Evolutionary conservation across 805 yeast genomes (phyloP), one percentile per base, ranked within the genome.

Genomic region (Metahyphopichia silvanorum): DNA sequence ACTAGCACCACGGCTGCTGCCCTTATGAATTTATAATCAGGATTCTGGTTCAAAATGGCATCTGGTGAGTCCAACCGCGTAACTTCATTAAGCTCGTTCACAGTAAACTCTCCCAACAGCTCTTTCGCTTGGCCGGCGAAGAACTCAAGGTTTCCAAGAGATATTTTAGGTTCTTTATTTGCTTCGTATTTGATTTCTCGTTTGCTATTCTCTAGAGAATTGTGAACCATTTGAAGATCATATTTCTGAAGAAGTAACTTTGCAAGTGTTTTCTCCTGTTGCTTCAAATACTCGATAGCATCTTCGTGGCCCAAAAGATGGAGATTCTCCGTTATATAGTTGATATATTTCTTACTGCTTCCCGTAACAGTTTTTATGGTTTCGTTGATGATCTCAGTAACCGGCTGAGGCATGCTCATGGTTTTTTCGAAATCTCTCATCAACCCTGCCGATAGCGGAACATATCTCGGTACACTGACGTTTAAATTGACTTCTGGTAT

Each of bases 1-100:
- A 66, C 54, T 12, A 78, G 47, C 5, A 83, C 70, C 45, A 74
- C 73, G 1, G 68, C 46, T 6, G 71, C 62, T 26, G 68, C 68
- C 26, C 63, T 63, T 21, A 76, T 39, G 30, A 44, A 53, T 19
- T 46, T 54, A 35, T 51, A 58, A 20, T 42, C 36, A 5, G 22
- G 27, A 27, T 44, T 39, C 1, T 29, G 11, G 6, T 29, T 18
- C 11, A 45, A 22, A 12, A 35, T 30, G n/a, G 34, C 16, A 14
- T 16, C 17, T 11, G 16, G 12, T 30, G 26, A 19, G 3, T 24
- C 26, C 32, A 16, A 3, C 29, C 29, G 25, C 26, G 33, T 10
- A 32, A 32, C n/a, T 20, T 16, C 5, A 35, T 27, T 8, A 35
- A 34, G 29, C 11, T 44, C 37, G 4, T 29, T 21, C 12, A 27